Base-by-base conservation (phyloP, 805 yeast species). In the Candida boidinii region DNA sequence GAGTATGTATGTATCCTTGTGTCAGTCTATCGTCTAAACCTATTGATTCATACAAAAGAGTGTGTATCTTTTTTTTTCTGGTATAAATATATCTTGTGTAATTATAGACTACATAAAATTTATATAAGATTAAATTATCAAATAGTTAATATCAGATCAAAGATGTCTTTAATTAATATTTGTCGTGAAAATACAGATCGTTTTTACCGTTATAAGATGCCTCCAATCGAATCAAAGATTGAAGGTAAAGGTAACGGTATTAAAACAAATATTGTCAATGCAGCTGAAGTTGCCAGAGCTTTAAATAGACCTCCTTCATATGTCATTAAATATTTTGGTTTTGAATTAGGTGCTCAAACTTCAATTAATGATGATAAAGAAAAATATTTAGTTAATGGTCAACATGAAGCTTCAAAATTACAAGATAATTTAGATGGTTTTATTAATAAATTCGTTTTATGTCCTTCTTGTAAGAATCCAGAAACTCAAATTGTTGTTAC, bases 201-300 rank as follows among this genome's bases (percentile, higher is more conserved):
- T 28, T 92, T 92, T 62, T 92, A 92, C 77, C 95, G 98, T 69
- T 92, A 92, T 65, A 92, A 92, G 69, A 92, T 92, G 98, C 98
- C 98, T 56, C 82, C 94, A 27, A 80, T 92, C 62, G 94, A 84
- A 65, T 84, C 96, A 47, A 92, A 92, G 72, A 85, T 85, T 45
- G 97, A 92, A 67, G 98, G 98, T 61, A 76, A 95, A 58, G 98
- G 98, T 68, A 92, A 92, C 66, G 98, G 98, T 78, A 92, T 92
- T 64, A 88, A 87, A 60, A 92, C 98, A 17, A 94, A 90, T 35
- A 79, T 92, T 36, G 75, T 86, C 45, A 92, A 92, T 62, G 76
- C 86, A 35, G 66, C 82, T 25, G 97, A 92, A 53, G 96, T 92
- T 40, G 94, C 96, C 26, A 76, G 95, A 51, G 94, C 97, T 16